Evolutionary conservation across 441 rosid species (phyloP), one percentile per base, ranked within the genome.

Genomic region (Pelargonium citronellum): DNA sequence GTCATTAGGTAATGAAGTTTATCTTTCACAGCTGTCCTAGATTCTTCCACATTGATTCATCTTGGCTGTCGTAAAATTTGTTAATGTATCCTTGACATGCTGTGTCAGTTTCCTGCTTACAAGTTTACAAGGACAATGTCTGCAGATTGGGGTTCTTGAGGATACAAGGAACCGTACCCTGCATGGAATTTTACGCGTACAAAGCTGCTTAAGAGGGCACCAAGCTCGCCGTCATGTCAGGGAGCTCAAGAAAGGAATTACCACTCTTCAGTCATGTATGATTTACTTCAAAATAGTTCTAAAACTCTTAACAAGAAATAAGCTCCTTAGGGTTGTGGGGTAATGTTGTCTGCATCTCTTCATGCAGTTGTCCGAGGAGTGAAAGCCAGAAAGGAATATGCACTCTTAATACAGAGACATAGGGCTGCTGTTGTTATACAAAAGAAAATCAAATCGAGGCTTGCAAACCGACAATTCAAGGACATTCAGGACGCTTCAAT

Each of bases 141-240:
- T 79, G 74, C 90, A 95, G 99, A 92, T 95, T 75, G 99, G 99
- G 43, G 83, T 89, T 78, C 98, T 95, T 73, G 99, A 95, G 76
- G 99, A 95, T 75, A 91, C 99, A 64, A 88, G 98, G 77, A 92
- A 89, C 80, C 96, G 82, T 61, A 95, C 99, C 37, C 95, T 95
- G 66, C 96, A 89, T 77, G 97, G 98, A 43, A 87, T 95, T 78
- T 83, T 95, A 78, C 90, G 94, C 44, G 96, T 92, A 41, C 99
- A 95, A 79, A 95, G 96, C 79, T 87, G 89, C 81, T 95, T 95
- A 79, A 88, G 98, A 84, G 98, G 97, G 66, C 89, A 90, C 85
- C 89, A 69, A 83, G 96, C 97, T 79, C 95, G 99, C 22, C 65
- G 77, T 67, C 71, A 67, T 76, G 76, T 88, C 43, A 81, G 84